Conservation (phyloP, 1,284 basidiomycete genomes). For the Polyporus tsugae region DNA sequence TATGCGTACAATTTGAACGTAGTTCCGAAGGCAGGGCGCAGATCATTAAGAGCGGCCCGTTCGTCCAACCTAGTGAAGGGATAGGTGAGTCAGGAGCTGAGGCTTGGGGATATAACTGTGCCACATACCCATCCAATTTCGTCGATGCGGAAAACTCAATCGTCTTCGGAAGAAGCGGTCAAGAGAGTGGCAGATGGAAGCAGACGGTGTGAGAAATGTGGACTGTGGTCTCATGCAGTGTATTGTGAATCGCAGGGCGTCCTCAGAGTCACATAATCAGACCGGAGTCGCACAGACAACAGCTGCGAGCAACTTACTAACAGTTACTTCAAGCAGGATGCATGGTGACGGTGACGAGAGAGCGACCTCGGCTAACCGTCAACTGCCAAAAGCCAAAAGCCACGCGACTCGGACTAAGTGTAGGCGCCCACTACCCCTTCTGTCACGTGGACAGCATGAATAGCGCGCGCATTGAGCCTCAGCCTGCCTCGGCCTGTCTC, state of each 20-base stretch:
- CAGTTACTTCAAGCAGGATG: neutral
- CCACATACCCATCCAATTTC: neutral
- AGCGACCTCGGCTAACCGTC: neutral
- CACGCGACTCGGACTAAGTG: neutral
- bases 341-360: neutral
- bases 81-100: neutral
- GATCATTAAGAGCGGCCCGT: neutral
- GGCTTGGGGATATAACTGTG: neutral
- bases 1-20: neutral
- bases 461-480: neutral
- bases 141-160: neutral
- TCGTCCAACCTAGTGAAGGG: neutral
- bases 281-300: neutral
- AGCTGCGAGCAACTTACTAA: neutral
- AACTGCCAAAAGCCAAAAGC: slow-evolving; percentile 5
- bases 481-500: slow-evolving; percentile 1
- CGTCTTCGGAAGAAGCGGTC: neutral
- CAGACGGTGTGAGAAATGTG: neutral
- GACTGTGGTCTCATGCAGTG: neutral
- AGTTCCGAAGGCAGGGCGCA: neutral
- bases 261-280: neutral
- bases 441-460: neutral
- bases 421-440: neutral
- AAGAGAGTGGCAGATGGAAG: neutral
- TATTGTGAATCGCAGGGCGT: neutral